Base-by-base conservation (phyloP, 192 early-diverging fungal species). In the Podila epigama region DNA sequence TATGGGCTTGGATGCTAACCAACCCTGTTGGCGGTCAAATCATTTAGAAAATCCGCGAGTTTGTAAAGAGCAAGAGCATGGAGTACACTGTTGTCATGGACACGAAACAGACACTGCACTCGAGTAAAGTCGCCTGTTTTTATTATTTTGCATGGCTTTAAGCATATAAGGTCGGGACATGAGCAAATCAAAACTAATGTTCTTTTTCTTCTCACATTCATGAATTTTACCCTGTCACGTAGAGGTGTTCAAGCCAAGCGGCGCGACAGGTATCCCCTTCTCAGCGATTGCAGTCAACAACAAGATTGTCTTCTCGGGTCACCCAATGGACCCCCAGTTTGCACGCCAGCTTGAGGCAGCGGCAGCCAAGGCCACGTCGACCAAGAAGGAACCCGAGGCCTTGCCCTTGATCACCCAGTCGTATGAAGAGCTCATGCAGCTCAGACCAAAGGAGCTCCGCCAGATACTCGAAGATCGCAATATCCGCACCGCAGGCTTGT, bases 71-170 rank as follows among this genome's bases (percentile, higher is more conserved):
- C 41, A 60, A 63, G n/a, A 55, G 61, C 22, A 84, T 88, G 84
- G 80, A 82, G n/a, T 87, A 88, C 65, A 71, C 79, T 0, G 85
- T 88, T 13, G 87, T 84, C 11, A 63, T 88, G 27, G 87, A 88
- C 58, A 65, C 63, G 41, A 65, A 81, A 10, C 60, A 57, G 12
- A 63, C 72, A 1, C 60, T 77, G 56, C 20, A 63, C 37, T 63
- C 73, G 15, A 66, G 71, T 75, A 60, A 48, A 41, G 16, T 5
- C 31, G 6, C 10, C 8, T 1, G 18, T 40, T 31, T 0, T 1
- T 13, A 44, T 27, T 6, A 15, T 18, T 34, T 22, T 27, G 6
- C 34, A 31, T 4, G 2, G 40, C 1, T 13, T 29, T 4, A 20
- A 32, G 29, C 10, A 29, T 28, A 31, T 16, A 44, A 54, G 60